Conservation (phyloP, 176 grass and related monocot species). For the Typha latifolia region DNA sequence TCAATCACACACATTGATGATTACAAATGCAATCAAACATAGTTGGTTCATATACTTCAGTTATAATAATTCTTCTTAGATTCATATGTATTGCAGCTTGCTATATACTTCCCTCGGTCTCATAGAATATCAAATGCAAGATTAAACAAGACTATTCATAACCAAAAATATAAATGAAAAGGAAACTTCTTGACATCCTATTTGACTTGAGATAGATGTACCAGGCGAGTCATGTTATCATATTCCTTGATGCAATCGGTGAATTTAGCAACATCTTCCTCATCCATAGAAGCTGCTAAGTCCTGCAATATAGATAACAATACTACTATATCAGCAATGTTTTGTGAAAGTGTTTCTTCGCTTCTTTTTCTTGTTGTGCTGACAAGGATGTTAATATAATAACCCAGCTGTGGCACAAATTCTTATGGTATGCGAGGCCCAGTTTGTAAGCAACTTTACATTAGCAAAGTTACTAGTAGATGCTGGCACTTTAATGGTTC, state of each 20-base stretch:
- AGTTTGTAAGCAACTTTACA: neutral
- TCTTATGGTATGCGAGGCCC: neutral
- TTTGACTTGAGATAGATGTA: slow-evolving; percentile 24
- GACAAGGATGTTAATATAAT: neutral
- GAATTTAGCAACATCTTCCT: slow-evolving; percentile 87
- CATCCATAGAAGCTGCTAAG: slow-evolving; percentile 86
- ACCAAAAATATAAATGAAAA: slow-evolving; percentile 12
- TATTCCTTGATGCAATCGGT: slow-evolving; percentile 90
- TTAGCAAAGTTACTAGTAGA: neutral
- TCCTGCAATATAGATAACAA: slow-evolving; percentile 36
- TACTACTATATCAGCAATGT: neutral
- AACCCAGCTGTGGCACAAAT: neutral
- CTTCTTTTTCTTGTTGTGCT: too few relatives aligned
- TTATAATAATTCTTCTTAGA: too few relatives aligned
- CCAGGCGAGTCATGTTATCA: slow-evolving; percentile 95
- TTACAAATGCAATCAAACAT: too few relatives aligned
- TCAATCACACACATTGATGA: too few relatives aligned
- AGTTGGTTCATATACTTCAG: too few relatives aligned
- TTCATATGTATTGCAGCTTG: too few relatives aligned
- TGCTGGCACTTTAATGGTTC: too few relatives aligned
- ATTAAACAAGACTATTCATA: neutral
- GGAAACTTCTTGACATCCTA: slow-evolving; percentile 2
- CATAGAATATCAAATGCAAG: neutral
- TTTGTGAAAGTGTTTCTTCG: too few relatives aligned
- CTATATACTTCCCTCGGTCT: too few relatives aligned